phyloP scores from a whole-genome alignment of 305 asterid genomes.

The Withania somnifera region DNA sequence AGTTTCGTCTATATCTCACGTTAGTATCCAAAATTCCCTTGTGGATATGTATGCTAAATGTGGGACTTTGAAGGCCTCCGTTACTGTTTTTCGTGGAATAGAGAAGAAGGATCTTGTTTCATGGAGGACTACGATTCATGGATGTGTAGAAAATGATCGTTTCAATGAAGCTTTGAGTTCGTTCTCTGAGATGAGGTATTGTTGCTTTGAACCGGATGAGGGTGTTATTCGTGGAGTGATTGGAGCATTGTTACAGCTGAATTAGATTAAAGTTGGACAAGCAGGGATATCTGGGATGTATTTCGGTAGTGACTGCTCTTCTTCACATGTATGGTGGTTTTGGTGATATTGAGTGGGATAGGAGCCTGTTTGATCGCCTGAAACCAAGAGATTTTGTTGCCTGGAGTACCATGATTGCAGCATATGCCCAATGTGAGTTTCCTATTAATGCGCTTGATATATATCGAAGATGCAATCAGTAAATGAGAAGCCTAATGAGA shows the following conservation, averaged over 20 bases:
- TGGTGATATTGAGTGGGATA: slow-evolving; percentile 42
- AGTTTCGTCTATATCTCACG: slow-evolving; percentile 20
- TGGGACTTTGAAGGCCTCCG: slow-evolving; percentile 34
- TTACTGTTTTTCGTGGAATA: slow-evolving; percentile 34
- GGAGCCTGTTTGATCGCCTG: slow-evolving; percentile 40
- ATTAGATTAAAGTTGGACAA: slow-evolving; percentile 29
- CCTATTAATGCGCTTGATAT: slow-evolving; percentile 37
- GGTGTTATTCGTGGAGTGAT: slow-evolving; percentile 34
- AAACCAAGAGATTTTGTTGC: slow-evolving; percentile 55
- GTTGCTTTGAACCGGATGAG: slow-evolving; percentile 34
- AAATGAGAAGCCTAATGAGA: slow-evolving; percentile 55
- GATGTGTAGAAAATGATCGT: slow-evolving; percentile 39
- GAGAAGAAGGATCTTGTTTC: slow-evolving; percentile 57
- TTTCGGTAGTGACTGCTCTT: slow-evolving; percentile 47
- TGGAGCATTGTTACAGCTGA: slow-evolving; percentile 35
- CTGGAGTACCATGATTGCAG: slow-evolving; percentile 68
- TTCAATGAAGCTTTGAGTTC: slow-evolving; percentile 31
- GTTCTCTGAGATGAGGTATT: slow-evolving; percentile 33
- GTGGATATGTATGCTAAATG: slow-evolving; percentile 61
- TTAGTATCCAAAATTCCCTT: slow-evolving; percentile 40
- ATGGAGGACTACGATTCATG: slow-evolving; percentile 55
- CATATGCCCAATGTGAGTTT: slow-evolving; percentile 37
- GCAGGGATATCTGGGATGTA: slow-evolving; percentile 32
- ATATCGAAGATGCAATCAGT: slow-evolving; percentile 44
- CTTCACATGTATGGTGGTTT: slow-evolving; percentile 51